phyloP scores from a whole-genome alignment of 2,329 filamentous ascomycete species.

The Monosporascus sp. region DNA sequence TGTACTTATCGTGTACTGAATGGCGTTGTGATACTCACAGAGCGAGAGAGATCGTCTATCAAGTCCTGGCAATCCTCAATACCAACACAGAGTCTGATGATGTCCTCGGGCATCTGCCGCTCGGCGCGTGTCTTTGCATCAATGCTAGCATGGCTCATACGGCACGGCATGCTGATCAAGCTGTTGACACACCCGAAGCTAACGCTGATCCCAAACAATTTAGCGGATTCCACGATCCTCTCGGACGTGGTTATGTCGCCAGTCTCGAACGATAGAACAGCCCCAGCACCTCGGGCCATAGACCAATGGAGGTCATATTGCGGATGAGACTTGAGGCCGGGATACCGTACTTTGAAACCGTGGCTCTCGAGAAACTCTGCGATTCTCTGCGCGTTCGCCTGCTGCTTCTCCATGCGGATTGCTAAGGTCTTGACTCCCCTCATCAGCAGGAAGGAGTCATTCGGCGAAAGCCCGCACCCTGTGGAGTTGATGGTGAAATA shows the following conservation, averaged over 20 bases:
- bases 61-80: slow-evolving; percentile 92
- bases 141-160: slow-evolving; percentile 98
- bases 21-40: slow-evolving; percentile 55
- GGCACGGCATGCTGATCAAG: slow-evolving; percentile 98
- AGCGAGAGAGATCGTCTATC: slow-evolving; percentile 85
- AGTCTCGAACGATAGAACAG: slow-evolving; percentile 93
- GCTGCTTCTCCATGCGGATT: slow-evolving; percentile 98
- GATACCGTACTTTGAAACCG: slow-evolving; percentile 93
- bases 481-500: slow-evolving; percentile 98
- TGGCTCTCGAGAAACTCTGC: slow-evolving; percentile 86
- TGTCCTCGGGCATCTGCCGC: slow-evolving; percentile 90
- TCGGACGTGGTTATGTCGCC: slow-evolving; percentile 79
- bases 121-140: slow-evolving; percentile 89
- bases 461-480: slow-evolving; percentile 87
- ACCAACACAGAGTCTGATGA: slow-evolving; percentile 91
- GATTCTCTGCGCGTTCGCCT: slow-evolving; percentile 84
- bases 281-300: slow-evolving; percentile 89
- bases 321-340: slow-evolving; percentile 87
- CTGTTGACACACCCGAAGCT: slow-evolving; percentile 98
- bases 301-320: slow-evolving; percentile 96
- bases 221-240: slow-evolving; percentile 87
- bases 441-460: slow-evolving; percentile 94
- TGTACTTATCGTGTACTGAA: background rate
- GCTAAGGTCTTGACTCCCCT: slow-evolving; percentile 93
- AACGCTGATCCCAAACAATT: slow-evolving; percentile 91